Conservation (phyloP, 257 asterid genomes). For the Solanum piurae region DNA sequence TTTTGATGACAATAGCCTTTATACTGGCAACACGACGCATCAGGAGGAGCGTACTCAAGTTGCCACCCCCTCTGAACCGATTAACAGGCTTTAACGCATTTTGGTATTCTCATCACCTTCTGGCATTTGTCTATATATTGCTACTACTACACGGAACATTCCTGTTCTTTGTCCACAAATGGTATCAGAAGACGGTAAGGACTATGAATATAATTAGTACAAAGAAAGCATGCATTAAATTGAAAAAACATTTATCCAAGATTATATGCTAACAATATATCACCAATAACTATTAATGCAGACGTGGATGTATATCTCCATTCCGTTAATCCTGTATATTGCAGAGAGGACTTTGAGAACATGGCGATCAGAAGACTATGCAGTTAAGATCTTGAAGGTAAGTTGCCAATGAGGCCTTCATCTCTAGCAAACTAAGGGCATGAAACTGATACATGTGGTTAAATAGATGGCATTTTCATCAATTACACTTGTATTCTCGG, state of each 20-base stretch:
- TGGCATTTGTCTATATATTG: constrained; percentile 58
- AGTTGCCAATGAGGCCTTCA: not conserved
- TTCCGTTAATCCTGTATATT: constrained; percentile 59
- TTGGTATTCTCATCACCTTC: constrained; percentile 95
- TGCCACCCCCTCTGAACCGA: constrained; percentile 55
- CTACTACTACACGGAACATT: constrained; percentile 63
- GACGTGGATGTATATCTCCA: constrained; percentile 88
- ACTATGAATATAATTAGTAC: not conserved
- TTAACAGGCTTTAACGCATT: constrained; percentile 85
- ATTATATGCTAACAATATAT: not conserved
- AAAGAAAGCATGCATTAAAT: not conserved
- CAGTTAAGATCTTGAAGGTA: constrained; percentile 79
- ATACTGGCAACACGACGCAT: constrained; percentile 62
- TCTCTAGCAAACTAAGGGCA: not conserved
- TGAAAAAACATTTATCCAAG: not conserved
- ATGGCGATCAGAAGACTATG: constrained; percentile 66
- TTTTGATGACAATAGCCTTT: constrained; percentile 48
- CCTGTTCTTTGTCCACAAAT: constrained; percentile 59
- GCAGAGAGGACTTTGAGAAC: constrained; percentile 74
- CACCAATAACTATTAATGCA: constrained; percentile 14
- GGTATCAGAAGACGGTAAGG: constrained; percentile 74
- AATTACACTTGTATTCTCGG: not conserved
- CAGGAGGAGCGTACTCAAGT: constrained; percentile 43
- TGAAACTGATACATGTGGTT: not conserved
- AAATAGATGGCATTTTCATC: not conserved